Conservation (phyloP, 1,284 basidiomycete species). For the Mycena sp. region DNA sequence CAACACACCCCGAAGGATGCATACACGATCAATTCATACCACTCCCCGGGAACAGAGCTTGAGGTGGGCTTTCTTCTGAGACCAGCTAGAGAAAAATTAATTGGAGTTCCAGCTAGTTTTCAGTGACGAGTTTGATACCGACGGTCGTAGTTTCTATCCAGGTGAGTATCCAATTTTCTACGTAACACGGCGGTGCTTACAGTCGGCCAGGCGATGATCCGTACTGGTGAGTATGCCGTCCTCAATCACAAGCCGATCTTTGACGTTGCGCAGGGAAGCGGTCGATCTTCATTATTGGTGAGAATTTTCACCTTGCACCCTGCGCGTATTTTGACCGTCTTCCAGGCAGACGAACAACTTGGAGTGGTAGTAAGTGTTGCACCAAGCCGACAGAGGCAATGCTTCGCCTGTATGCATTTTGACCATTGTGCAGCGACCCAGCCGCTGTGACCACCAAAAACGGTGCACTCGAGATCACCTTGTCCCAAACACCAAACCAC, state of each 20-base stretch:
- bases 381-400: no score
- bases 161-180: constrained; percentile 49
- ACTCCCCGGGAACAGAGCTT: constrained; percentile 60
- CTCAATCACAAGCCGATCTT: background rate
- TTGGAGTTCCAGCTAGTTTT: constrained; percentile 71
- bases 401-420: constrained; percentile 8
- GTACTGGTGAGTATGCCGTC: constrained; percentile 23
- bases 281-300: constrained; percentile 65
- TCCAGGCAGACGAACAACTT: constrained; percentile 45
- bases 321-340: no score
- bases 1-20: constrained; percentile 75
- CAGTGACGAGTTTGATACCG: constrained; percentile 90
- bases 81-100: background rate
- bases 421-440: constrained; percentile 66
- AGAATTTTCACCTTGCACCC: no score
- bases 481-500: constrained; percentile 75
- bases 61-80: background rate
- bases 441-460: constrained; percentile 81
- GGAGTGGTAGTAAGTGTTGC: background rate
- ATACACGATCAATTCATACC: constrained; percentile 69
- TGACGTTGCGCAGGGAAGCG: constrained; percentile 64
- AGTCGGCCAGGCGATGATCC: constrained; percentile 30
- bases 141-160: constrained; percentile 85
- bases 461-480: constrained; percentile 85
- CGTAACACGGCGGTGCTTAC: background rate